These are phyloP conservation scores for Peronospora tabacina DNA, from an alignment of 352 stramenopile genomes.

Conservation along the genomic window DNA sequence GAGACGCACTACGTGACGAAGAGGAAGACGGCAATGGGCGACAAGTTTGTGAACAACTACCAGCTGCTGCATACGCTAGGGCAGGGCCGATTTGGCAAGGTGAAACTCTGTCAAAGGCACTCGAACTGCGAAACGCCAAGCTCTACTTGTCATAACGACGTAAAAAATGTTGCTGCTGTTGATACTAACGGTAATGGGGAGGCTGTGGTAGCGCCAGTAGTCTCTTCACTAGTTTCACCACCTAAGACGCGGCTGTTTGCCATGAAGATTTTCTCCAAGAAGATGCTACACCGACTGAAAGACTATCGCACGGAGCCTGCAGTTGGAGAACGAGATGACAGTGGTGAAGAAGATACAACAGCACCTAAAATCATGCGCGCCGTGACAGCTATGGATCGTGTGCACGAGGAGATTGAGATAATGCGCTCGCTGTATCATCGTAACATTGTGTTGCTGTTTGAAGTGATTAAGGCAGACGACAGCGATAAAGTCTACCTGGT, in stretches of 20 bases:
- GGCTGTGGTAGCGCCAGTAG: conserved; percentile 1
- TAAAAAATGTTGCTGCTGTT: background rate
- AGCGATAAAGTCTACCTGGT: conserved; percentile 83
- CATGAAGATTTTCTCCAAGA: conserved; percentile 83
- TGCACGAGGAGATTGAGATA: conserved; percentile 80
- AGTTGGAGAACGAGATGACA: conserved; percentile 1
- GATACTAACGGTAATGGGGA: conserved; percentile 2
- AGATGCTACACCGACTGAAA: conserved; percentile 65
- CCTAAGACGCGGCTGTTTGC: conserved; percentile 49
- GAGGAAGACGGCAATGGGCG: conserved; percentile 38
- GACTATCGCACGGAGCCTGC: conserved; percentile 47
- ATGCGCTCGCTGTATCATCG: conserved; percentile 86
- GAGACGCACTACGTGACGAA: conserved; percentile 48
- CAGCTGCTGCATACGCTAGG: conserved; percentile 56
- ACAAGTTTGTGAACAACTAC: conserved; percentile 81
- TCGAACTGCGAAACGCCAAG: conserved; percentile 1
- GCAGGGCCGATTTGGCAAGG: conserved; percentile 76
- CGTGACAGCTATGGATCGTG: conserved; percentile 72
- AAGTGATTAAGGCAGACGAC: conserved; percentile 78
- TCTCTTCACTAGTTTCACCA: conserved; percentile 16
- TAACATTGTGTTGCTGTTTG: conserved; percentile 87
- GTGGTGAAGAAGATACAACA: conserved; percentile 1
- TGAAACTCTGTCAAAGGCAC: conserved; percentile 75
- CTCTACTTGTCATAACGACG: conserved; percentile 1
- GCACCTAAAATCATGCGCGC: conserved; percentile 43